Percentiles rank a stretch among this genome's conserved stretches.
phyloP scores from a whole-genome alignment of 306 rosid genomes.

The Benincasa hispida region DNA sequence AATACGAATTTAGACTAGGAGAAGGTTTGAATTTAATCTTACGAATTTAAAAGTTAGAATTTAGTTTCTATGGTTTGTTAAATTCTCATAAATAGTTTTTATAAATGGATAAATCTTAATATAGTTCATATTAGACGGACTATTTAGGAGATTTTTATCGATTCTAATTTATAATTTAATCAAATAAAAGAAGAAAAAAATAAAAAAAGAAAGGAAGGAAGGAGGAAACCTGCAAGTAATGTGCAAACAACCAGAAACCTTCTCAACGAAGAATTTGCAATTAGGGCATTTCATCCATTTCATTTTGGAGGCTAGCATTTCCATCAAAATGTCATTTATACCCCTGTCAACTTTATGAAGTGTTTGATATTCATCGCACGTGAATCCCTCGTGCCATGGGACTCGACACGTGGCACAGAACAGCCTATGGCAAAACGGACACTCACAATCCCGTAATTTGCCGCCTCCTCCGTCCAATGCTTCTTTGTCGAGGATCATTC shows the following conservation, averaged over 20 bases:
- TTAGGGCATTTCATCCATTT: conserved; percentile 48
- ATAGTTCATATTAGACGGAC: too few species aligned
- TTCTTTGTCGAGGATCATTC: conserved; percentile 13
- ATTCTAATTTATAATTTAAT: too few species aligned
- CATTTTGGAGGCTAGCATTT: conserved; percentile 21
- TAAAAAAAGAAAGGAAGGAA: background rate
- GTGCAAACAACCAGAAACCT: conserved; percentile 26
- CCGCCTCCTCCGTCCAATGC: background rate
- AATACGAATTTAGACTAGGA: too few species aligned
- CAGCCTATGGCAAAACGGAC: conserved; percentile 47
- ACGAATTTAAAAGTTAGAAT: too few species aligned
- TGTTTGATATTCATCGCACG: conserved; percentile 30
- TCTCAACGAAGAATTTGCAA: conserved; percentile 39
- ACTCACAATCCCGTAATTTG: conserved; percentile 16
- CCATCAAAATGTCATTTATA: conserved; percentile 29
- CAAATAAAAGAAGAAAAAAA: too few species aligned
- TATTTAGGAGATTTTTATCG: too few species aligned
- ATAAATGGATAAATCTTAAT: too few species aligned
- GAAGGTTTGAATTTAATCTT: too few species aligned
- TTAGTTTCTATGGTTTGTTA: too few species aligned
- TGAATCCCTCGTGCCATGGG: conserved; percentile 43
- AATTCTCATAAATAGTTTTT: too few species aligned
- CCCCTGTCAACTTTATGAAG: conserved; percentile 24
- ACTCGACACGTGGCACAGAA: conserved; percentile 51
- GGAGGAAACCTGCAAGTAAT: conserved; percentile 40